A percentile compares a stretch with the other conserved stretches of the same genome.
Evolutionary conservation across 2,329 filamentous ascomycete genomes (phyloP).

Genomic region (Scorias spongiosa): DNA sequence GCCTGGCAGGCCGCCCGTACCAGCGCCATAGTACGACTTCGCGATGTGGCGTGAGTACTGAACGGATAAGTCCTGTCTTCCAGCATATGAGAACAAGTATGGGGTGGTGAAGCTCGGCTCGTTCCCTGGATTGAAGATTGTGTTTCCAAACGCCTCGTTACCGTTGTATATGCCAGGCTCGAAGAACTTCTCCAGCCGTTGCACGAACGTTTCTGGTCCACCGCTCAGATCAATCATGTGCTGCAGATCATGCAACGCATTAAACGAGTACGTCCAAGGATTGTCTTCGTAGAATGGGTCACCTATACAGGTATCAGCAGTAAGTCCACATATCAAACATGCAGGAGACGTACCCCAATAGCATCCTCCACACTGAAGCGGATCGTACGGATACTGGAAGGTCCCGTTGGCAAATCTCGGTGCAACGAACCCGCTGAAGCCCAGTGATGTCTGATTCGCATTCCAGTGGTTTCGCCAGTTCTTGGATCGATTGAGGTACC

Average conservation of each 20-base stretch:
- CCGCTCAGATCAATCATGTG: slow-evolving; percentile 40
- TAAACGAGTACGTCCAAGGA: slow-evolving; percentile 41
- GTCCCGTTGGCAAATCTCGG: slow-evolving; percentile 38
- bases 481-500: slow-evolving; percentile 46
- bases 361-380: slow-evolving; percentile 44
- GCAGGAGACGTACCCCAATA: slow-evolving; percentile 36
- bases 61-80: slow-evolving; percentile 47
- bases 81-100: slow-evolving; percentile 54
- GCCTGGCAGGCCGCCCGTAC: slow-evolving; percentile 45
- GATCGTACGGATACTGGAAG: slow-evolving; percentile 32
- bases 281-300: slow-evolving; percentile 7
- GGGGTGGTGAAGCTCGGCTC: slow-evolving; percentile 53
- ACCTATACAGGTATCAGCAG: not conserved
- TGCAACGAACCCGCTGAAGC: slow-evolving; percentile 51
- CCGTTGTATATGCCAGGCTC: slow-evolving; percentile 29
- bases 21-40: slow-evolving; percentile 42
- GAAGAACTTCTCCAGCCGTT: slow-evolving; percentile 47
- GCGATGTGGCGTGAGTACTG: slow-evolving; percentile 43
- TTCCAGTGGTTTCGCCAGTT: slow-evolving; percentile 66
- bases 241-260: slow-evolving; percentile 50
- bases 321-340: not conserved
- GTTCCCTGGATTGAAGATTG: slow-evolving; percentile 53
- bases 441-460: slow-evolving; percentile 37
- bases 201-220: slow-evolving; percentile 39
- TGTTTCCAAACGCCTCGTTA: slow-evolving; percentile 33